Evolutionary conservation across 2,329 filamentous ascomycete genomes (phyloP).

Genomic region (Aureobasidium sp.): DNA sequence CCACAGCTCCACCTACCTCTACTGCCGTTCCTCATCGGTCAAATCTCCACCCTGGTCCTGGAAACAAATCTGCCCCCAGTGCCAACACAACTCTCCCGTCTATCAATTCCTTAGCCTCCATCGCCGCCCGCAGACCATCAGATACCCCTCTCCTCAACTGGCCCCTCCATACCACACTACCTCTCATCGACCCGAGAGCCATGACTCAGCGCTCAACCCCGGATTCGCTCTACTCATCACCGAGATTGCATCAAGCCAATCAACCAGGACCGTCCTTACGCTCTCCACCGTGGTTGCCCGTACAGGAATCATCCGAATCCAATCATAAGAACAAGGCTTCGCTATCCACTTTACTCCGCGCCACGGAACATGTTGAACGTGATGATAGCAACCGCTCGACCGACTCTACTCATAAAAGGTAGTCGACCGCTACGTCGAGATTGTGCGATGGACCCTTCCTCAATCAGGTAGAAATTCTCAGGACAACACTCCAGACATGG

Average conservation of each 20-base stretch:
- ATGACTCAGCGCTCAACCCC: background rate
- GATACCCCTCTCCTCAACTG: slow-evolving; percentile 14
- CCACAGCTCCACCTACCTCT: background rate
- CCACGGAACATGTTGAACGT: slow-evolving; percentile 19
- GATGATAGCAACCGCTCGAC: background rate
- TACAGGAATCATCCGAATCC: background rate
- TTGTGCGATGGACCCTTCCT: too few relatives aligned
- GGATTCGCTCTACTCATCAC: background rate
- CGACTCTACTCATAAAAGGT: background rate
- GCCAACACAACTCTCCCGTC: background rate
- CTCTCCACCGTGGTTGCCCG: background rate
- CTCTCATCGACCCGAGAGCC: slow-evolving; percentile 3
- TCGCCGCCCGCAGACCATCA: background rate
- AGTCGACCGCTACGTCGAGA: background rate
- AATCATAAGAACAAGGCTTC: background rate
- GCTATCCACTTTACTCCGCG: slow-evolving; percentile 5
- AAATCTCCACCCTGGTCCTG: background rate
- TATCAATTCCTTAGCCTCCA: background rate
- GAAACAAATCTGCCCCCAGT: background rate
- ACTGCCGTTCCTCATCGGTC: background rate
- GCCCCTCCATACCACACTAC: slow-evolving; percentile 19
- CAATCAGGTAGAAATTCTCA: too few relatives aligned
- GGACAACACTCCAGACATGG: background rate
- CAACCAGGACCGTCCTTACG: background rate
- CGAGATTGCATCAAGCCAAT: background rate